Percentiles rank a stretch among this genome's conserved stretches.
phyloP scores from a whole-genome alignment of 345 rosid genomes.

The Excoecaria agallocha region DNA sequence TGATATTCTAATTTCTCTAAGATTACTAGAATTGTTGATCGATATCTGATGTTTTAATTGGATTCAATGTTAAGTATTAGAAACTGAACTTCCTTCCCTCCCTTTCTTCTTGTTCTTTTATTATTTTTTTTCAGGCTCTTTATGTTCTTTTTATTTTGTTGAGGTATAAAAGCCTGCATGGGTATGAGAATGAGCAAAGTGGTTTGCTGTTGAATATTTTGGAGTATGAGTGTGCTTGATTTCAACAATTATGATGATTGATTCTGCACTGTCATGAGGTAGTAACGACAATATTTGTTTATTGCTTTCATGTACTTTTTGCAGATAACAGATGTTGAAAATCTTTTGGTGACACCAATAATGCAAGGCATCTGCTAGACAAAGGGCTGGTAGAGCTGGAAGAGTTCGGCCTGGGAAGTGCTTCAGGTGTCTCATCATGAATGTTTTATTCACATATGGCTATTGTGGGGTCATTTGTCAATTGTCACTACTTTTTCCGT shows the following conservation, averaged over 20 bases:
- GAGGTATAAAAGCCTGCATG: not conserved
- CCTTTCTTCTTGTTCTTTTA: not conserved
- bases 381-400: constrained; percentile 98
- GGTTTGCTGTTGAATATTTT: not conserved
- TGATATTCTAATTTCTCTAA: not conserved
- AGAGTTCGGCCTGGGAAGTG: constrained; percentile 95
- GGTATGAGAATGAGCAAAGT: not conserved
- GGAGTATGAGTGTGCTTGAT: constrained; percentile 1
- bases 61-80: not conserved
- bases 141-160: not conserved
- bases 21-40: not conserved
- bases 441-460: not conserved
- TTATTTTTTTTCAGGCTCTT: not conserved
- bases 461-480: not conserved
- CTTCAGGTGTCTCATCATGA: constrained; percentile 58
- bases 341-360: constrained; percentile 88
- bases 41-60: not conserved
- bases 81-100: not conserved
- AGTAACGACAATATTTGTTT: not conserved
- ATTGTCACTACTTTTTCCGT: not conserved
- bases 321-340: constrained; percentile 90
- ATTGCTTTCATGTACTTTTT: constrained; percentile 15
- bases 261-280: not conserved
- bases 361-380: constrained; percentile 96
- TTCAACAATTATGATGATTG: not conserved